Conservation (phyloP, 2,329 filamentous ascomycete species). For the Exophiala sp. region DNA sequence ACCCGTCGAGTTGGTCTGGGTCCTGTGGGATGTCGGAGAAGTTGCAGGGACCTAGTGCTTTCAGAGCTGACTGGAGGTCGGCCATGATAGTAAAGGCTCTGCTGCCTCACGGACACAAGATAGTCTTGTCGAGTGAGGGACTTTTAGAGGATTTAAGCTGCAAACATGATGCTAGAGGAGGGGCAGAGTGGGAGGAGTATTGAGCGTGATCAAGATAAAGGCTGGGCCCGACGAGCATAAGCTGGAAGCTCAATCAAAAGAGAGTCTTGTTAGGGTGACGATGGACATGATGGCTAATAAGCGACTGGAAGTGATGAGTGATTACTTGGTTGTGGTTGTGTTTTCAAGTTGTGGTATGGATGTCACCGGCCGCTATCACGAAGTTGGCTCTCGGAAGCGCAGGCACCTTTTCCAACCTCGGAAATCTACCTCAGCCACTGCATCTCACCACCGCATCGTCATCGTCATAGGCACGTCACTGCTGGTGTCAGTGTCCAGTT, state of each 20-base stretch:
- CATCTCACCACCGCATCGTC: too few relatives aligned
- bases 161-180: constrained; percentile 9
- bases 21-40: constrained; percentile 47
- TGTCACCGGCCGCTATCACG: too few relatives aligned
- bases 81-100: constrained; percentile 41
- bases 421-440: background rate
- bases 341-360: too few relatives aligned
- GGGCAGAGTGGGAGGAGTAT: background rate
- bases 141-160: background rate
- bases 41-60: constrained; percentile 51
- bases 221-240: background rate
- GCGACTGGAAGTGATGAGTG: too few relatives aligned
- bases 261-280: background rate
- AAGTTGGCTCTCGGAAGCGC: constrained; percentile 1
- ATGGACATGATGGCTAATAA: background rate
- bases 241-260: background rate
- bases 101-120: background rate
- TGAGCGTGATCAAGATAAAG: background rate
- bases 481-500: too few relatives aligned
- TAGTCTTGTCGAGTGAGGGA: background rate
- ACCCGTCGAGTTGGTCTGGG: constrained; percentile 47
- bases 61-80: constrained; percentile 54
- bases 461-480: background rate
- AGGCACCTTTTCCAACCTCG: background rate
- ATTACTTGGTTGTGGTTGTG: too few relatives aligned